Base-by-base conservation (phyloP, 192 early-diverging fungal species). In the Obelidium mucronatum region DNA sequence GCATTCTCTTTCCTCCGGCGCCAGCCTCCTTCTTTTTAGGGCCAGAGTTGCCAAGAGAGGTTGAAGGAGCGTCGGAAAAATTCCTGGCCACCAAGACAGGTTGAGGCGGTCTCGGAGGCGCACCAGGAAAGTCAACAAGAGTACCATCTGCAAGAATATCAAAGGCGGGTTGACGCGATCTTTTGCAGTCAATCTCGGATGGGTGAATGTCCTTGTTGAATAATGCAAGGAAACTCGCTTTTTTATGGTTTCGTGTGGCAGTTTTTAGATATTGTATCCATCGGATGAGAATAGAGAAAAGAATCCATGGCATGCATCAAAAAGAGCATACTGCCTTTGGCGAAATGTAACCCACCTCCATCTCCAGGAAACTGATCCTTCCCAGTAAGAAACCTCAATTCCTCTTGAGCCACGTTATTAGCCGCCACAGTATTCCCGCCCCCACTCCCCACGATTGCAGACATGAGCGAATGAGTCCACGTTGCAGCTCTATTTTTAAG, bases 401-500 rank as follows among this genome's bases (percentile, higher is more conserved):
- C 72, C 39, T 55, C 70, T 28, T 8, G 28, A 8, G 40, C 52
- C 11, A 72, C 33, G 3, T 28, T 63, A 11, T 13, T 58, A 19
- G 55, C 28, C 11, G 15, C 44, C 3, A 55, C 60, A n/a, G n/a
- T n/a, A n/a, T n/a, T n/a, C 2, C 72, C 72, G 62, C 42, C 42
- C 8, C 40, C 35, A 22, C 36, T 51, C 19, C 17, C 39, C 17
- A 26, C 1, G 15, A 73, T 36, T 19, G 76, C 26, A 81, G 75
- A 8, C 83, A 86, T 67, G 3, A 77, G 53, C 72, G 80, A 86
- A 82, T 88, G 90, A 66, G 85, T 82, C 91, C 91, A 93, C 2
- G 86, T 91, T 60, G 79, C 78, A 34, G 85, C 84, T 0, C 88
- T 79, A 58, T 79, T 55, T 79, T 91, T 91, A 37, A 84, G 76